Evolutionary conservation across 129 eudicot genomes (phyloP).

Genomic region (Pseudognaphalium luteoalbum): DNA sequence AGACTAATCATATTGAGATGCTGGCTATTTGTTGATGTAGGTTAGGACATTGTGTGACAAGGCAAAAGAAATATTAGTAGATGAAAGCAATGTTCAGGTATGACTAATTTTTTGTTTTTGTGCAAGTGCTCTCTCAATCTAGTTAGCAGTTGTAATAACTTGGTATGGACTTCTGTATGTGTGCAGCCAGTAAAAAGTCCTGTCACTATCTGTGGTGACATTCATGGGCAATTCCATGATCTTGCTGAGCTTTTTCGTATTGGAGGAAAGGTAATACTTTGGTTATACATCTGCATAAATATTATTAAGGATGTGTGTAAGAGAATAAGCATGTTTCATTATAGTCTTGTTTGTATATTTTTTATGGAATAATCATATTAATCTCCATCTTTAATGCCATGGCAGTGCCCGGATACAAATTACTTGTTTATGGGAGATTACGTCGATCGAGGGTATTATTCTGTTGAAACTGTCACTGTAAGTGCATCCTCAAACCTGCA

Average conservation of each 20-base stretch:
- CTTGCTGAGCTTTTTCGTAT: constrained; percentile 86
- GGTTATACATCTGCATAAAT: neutral
- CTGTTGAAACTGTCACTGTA: constrained; percentile 89
- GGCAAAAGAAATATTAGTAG: constrained; percentile 86
- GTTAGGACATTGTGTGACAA: constrained; percentile 78
- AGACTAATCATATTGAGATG: neutral
- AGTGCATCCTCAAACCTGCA: constrained; percentile 24
- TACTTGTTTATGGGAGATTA: constrained; percentile 96
- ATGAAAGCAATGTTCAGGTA: constrained; percentile 98
- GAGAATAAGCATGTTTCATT: neutral
- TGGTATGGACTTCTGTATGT: constrained; percentile 2
- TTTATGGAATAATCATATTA: constrained; percentile 11
- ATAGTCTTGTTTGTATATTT: neutral
- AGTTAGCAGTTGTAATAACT: neutral
- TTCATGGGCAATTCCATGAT: constrained; percentile 91
- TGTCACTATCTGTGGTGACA: constrained; percentile 84
- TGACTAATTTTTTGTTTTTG: neutral
- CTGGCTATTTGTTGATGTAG: constrained; percentile 42
- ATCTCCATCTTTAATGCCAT: constrained; percentile 17
- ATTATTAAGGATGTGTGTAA: neutral
- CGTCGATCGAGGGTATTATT: constrained; percentile 89
- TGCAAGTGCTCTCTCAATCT: neutral
- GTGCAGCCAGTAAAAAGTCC: constrained; percentile 93
- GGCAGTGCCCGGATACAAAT: constrained; percentile 94
- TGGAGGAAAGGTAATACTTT: constrained; percentile 72